Base-by-base conservation (phyloP, 495 filamentous ascomycete genomes). In the Annulohypoxylon maeteangense region DNA sequence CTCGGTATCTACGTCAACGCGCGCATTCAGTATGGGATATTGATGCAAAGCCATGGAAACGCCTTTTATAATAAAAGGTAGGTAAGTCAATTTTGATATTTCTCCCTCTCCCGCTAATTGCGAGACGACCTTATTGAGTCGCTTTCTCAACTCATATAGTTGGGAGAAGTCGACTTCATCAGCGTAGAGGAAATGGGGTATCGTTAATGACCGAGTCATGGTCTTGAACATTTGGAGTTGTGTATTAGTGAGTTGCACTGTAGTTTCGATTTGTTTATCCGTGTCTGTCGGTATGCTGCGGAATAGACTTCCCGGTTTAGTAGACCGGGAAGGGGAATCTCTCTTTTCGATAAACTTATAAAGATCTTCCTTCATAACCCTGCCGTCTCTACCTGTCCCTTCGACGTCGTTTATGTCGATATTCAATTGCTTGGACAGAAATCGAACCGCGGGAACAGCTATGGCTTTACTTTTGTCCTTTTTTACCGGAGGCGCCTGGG, bases 21-120 rank as follows among this genome's bases (percentile, higher is more conserved):
- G 89, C 1, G 95, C 87, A 79, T 99, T 99, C 60, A 99, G 88
- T 22, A 93, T 84, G 4, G 96, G 95, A 78, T 92, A 93, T 32
- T 90, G 85, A 70, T 90, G 82, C 7, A 99, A 85, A 1, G 95
- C 87, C 38, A 97, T 84, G 16, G 94, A 97, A 11, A 97, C 88
- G 8, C 96, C 94, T 80, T 99, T 99, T 81, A 98, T 87, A 57
- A 97, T 88, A 79, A 99, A 98, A n/a, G 95, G 91, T 31, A 98
- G 87, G 78, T 91, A 93, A 1, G 95, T 93, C 54, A 98, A 79
- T 76, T 94, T 96, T 51, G 57, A 71, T 56, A 83, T 70, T 23
- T 83, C 79, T 12, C 75, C 78, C 45, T 76, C 70, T 18, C 29
- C 67, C 72, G 71, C 74, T 76, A 57, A 80, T 64, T 74, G 85